phyloP scores from a whole-genome alignment of 139 green algal genomes.

The Chlamydomonas sp. region DNA sequence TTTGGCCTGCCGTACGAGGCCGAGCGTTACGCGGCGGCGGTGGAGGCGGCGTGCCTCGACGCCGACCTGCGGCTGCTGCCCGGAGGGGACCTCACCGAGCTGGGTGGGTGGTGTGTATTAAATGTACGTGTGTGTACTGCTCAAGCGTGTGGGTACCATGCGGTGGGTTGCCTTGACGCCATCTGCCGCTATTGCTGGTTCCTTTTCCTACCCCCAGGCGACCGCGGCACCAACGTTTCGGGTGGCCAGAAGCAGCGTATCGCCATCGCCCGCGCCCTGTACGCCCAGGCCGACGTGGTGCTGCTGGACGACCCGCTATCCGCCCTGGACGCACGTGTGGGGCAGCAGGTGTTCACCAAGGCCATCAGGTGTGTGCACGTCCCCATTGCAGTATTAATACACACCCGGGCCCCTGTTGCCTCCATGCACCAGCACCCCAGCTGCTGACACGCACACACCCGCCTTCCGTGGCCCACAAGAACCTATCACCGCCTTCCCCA shows the following conservation, averaged over 20 bases:
- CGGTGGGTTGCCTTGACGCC: too few relatives aligned
- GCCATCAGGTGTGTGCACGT: neutral
- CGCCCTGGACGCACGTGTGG: slow-evolving; percentile 56
- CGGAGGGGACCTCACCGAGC: slow-evolving; percentile 73
- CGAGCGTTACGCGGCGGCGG: slow-evolving; percentile 42
- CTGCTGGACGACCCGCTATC: slow-evolving; percentile 72
- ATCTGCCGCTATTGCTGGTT: neutral
- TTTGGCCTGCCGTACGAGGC: slow-evolving; percentile 74
- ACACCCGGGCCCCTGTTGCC: neutral
- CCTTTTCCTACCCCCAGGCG: slow-evolving; percentile 47
- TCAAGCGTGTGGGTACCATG: too few relatives aligned
- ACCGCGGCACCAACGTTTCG: slow-evolving; percentile 78
- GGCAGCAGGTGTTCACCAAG: slow-evolving; percentile 16
- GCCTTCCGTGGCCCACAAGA: too few relatives aligned
- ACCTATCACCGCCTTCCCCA: too few relatives aligned
- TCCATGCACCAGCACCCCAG: too few relatives aligned
- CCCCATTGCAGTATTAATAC: neutral
- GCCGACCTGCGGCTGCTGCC: slow-evolving; percentile 69
- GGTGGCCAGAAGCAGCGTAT: slow-evolving; percentile 83
- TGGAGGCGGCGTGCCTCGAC: slow-evolving; percentile 42
- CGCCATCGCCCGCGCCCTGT: slow-evolving; percentile 81
- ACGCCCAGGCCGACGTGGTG: slow-evolving; percentile 52
- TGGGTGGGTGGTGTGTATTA: slow-evolving; percentile 55
- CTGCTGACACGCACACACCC: too few relatives aligned
- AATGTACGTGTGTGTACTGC: neutral